Evolutionary conservation across 345 rosid genomes (phyloP), one percentile per base, ranked within the genome.

Genomic region (Passiflora organensis): DNA sequence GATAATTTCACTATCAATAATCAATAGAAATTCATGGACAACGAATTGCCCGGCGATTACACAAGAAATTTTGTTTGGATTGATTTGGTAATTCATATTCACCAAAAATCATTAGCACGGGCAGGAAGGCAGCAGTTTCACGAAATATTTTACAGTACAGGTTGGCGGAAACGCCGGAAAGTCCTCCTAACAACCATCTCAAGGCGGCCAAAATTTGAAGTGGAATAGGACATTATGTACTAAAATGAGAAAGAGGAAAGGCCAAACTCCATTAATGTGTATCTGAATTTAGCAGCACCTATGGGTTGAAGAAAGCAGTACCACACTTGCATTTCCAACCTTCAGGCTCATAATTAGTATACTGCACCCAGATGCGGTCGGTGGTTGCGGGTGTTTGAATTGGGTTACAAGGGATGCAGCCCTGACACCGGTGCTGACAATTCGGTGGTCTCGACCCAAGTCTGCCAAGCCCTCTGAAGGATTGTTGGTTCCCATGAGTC

Each of bases 311-410:
- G 58, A 68, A 60, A 43, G 66, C 36, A 41, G 66, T 12, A 21
- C 77, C 77, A 56, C 77, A 72, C 60, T 72, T 72, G 77, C 77
- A 67, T 56, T 63, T 72, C 77, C 77, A 72, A 1, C 77, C 77
- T 57, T 72, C 77, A 18, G 77, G 70, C 44, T 63, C 70, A 53
- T 67, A 67, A n/a, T 73, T 73, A 6, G 73, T 57, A 43, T 60
- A 64, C 17, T 55, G 51, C 25, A 68, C 39, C 3, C 46, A 45
- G 2, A 38, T 10, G 15, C 21, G 36, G 39, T 44, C 71, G n/a
- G 68, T 56, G 17, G 46, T 74, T 16, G 68, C 41, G 6, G 74
- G 71, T 22, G 61, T 62, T 51, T 69, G 68, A 45, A 62, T 74
- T 42, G 74, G 68, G 17, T 60, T 56, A 46, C 69, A 74, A 28